Evolutionary conservation across 306 rosid species (phyloP), one percentile per base, ranked within the genome.

Genomic region (Casuarina equisetifolia): DNA sequence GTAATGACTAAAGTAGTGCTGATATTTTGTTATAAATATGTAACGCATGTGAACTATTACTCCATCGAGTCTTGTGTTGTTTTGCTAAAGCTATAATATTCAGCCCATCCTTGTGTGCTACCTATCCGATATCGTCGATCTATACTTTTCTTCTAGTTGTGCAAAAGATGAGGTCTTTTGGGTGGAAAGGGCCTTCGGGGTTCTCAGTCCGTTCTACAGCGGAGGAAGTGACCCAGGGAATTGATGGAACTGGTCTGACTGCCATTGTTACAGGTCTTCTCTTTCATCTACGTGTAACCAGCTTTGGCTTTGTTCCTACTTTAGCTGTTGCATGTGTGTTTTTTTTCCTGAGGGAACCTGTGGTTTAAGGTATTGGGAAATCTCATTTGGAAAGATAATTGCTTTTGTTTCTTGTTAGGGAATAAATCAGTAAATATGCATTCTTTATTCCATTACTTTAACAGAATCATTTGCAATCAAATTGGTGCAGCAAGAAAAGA

Each of bases 151-250:
- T 57, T 5, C 7, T 51, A 39, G 9, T 48, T 70, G 35, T 5
- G 20, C 19, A 35, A 59, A 79, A 1, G 7, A 87, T 87, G 88
- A 84, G 90, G 90, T 82, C 84, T 44, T 87, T 87, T 70, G 83
- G 90, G 13, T 50, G 82, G 81, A 87, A 79, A 79, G 90, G 90
- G 12, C 85, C 83, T n/a, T 87, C 90, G 82, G 90, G 90, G 74
- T 87, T 84, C 64, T 87, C 90, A 70, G 85, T 81, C 40, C 68
- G 84, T 62, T 84, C 90, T 17, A 84, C 90, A 3, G 88, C 90
- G 0, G 88, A 87, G 79, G 81, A 84, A 77, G 90, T 87, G 45
- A 84, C 88, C 3, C 83, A 74, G 51, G 90, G 88, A 75, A 82
- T 87, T 53, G 90, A 84, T 82, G 90, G 83, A 72, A 77, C 76